Percentiles rank a stretch among this genome's conserved stretches.
Evolutionary conservation across 805 yeast species (phyloP).

Genomic region (Wickerhamomyces hampshirensis): DNA sequence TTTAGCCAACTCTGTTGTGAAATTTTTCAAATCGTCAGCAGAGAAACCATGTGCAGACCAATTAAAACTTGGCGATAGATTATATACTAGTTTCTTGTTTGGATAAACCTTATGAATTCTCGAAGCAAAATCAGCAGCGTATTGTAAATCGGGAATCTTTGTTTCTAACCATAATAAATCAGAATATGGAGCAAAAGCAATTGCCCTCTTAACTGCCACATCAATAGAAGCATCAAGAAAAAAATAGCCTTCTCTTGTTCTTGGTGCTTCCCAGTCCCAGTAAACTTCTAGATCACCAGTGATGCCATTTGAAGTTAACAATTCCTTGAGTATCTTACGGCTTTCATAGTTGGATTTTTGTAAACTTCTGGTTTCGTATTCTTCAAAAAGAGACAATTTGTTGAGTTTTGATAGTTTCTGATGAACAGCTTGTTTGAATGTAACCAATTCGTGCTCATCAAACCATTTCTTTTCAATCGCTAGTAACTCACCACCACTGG

Average conservation of each 20-base stretch:
- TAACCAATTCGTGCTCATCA: constrained; percentile 33
- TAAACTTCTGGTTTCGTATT: constrained; percentile 20
- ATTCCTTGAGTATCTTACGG: constrained; percentile 19
- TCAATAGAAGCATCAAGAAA: constrained; percentile 45
- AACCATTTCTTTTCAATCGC: constrained; percentile 45
- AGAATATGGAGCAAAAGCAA: constrained; percentile 52
- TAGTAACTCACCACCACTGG: constrained; percentile 30
- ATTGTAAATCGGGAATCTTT: constrained; percentile 48
- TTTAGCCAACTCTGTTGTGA: constrained; percentile 50
- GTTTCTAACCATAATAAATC: constrained; percentile 63
- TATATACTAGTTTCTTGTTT: constrained; percentile 52
- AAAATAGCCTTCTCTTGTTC: constrained; percentile 54
- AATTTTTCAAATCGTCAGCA: constrained; percentile 39
- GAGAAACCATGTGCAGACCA: constrained; percentile 55
- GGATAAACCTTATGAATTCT: constrained; percentile 44
- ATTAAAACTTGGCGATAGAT: constrained; percentile 56
- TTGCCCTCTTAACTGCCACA: constrained; percentile 49
- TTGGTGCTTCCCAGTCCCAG: constrained; percentile 59
- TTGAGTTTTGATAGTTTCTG: constrained; percentile 19
- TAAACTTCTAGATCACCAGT: constrained; percentile 20
- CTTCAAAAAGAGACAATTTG: constrained; percentile 24
- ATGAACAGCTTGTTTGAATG: constrained; percentile 48
- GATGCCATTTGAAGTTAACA: constrained; percentile 27
- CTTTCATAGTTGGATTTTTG: constrained; percentile 14
- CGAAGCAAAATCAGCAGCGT: constrained; percentile 41